Base-by-base conservation (phyloP, 345 rosid genomes). In the Cardiospermum halicacabum region DNA sequence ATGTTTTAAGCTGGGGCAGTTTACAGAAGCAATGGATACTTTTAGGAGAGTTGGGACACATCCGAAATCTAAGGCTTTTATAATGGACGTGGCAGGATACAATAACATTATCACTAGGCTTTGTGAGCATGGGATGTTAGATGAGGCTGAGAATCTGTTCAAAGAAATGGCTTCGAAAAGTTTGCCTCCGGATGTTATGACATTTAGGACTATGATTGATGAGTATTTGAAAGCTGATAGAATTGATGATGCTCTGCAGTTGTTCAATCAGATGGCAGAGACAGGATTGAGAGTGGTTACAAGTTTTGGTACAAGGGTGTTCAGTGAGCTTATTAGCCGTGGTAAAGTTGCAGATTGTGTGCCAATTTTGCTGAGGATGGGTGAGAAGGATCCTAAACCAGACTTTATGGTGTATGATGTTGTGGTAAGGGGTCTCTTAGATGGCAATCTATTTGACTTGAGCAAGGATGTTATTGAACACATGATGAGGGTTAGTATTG, bases 341-440 rank as follows among this genome's bases (percentile, higher is more conserved):
- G 90, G 96, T 16, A 89, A 85, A 85, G 79, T 69, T 56, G 69
- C 67, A 28, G 96, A 95, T 55, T 85, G 84, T 49, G 86, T 83
- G 0, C 73, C 67, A 59, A 80, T 89, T 74, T 74, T 95, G 88
- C 78, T 76, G 24, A 87, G 84, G 77, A 95, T 95, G 97, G 90
- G 96, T 27, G 89, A 83, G 74, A 87, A 71, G 77, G 97, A 94
- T 68, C 96, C 96, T 51, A 95, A 95, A 75, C 97, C 99, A 12
- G 99, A 95, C 67, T 77, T 86, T 40, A 64, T 82, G 11, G 66
- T 92, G 45, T 95, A 89, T 74, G 96, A 87, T 78, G 86, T 84
- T 50, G 96, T 95, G 66, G 81, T 87, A 59, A 80, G 89, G 67
- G 96, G 96, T 43, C 87, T 95, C 30, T 89, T 92, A 67, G 69